These are phyloP conservation scores for Pyricularia sp. DNA, from an alignment of 2,329 filamentous ascomycete species.

Conservation along the genomic window DNA sequence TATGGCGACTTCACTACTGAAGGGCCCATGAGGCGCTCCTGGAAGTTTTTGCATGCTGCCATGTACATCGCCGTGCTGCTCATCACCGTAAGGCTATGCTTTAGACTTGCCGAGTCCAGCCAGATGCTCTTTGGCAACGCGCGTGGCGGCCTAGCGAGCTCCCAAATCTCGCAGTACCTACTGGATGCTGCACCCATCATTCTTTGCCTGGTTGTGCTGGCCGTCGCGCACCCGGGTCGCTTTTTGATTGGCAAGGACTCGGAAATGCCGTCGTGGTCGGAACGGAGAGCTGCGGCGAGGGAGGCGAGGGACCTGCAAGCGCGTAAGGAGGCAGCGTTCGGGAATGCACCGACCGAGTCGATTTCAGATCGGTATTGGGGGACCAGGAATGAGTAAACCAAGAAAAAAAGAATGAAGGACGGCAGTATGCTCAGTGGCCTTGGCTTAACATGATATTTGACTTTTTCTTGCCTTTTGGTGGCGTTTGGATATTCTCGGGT, in stretches of 20 bases:
- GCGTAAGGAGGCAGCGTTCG: slow-evolving; percentile 3
- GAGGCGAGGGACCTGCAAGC: slow-evolving; percentile 4
- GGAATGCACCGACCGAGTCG: neutral
- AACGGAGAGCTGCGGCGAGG: slow-evolving; percentile 1
- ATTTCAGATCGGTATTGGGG: neutral
- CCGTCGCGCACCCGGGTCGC: slow-evolving; percentile 31
- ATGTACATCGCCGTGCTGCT: slow-evolving; percentile 16
- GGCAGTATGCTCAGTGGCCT: neutral
- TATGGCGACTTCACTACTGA: neutral
- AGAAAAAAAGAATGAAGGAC: neutral
- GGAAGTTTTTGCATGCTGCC: slow-evolving; percentile 20
- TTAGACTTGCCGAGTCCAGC: slow-evolving; percentile 42
- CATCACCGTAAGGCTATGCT: slow-evolving; percentile 38
- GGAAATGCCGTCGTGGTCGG: slow-evolving; percentile 26
- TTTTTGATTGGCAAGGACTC: slow-evolving; percentile 30
- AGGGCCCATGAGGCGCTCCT: slow-evolving; percentile 12
- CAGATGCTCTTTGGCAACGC: slow-evolving; percentile 12
- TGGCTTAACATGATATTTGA: neutral
- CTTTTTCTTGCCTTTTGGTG: neutral
- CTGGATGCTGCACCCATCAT: slow-evolving; percentile 44
- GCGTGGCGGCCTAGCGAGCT: slow-evolving; percentile 27
- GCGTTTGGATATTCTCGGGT: neutral
- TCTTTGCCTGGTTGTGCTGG: slow-evolving; percentile 27
- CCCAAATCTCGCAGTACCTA: slow-evolving; percentile 38
- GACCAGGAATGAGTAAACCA: neutral